phyloP scores from a whole-genome alignment of 2,329 filamentous ascomycete genomes.

The Raffaelea albimanens region DNA sequence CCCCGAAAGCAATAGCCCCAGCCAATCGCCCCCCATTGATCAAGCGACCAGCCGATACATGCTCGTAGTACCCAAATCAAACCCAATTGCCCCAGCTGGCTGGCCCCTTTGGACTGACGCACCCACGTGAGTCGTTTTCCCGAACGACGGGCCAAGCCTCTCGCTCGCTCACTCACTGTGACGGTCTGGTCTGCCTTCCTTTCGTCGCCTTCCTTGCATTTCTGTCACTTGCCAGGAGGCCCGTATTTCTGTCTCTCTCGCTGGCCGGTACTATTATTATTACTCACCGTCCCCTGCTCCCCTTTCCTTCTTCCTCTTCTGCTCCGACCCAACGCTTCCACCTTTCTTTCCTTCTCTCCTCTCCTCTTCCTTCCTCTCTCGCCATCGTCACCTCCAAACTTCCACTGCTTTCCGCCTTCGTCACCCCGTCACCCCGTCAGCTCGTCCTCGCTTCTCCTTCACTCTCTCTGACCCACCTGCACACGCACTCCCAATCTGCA shows the following conservation, averaged over 20 bases:
- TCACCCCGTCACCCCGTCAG: background rate
- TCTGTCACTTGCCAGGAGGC: no score
- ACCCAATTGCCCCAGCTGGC: no score
- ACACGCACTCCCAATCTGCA: no score
- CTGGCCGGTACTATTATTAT: background rate
- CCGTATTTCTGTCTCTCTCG: no score
- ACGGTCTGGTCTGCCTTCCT: background rate
- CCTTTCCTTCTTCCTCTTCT: background rate
- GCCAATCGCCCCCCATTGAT: no score
- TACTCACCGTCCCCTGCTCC: background rate
- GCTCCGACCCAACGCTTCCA: background rate
- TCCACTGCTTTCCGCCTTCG: background rate
- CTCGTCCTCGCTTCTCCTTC: background rate
- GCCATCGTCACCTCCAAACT: background rate
- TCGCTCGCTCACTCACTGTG: background rate
- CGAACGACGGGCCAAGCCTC: no score
- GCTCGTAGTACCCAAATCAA: no score
- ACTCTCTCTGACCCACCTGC: conserved; percentile 2
- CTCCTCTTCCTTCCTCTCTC: background rate
- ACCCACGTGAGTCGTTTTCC: no score
- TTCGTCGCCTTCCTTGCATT: no score
- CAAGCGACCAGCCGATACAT: no score
- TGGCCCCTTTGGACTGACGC: no score
- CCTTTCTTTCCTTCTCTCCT: background rate
- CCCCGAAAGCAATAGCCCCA: no score